A percentile compares a stretch with the other conserved stretches of the same genome.
phyloP scores from a whole-genome alignment of 2,329 filamentous ascomycete species.

The Aureobasidium vineae region DNA sequence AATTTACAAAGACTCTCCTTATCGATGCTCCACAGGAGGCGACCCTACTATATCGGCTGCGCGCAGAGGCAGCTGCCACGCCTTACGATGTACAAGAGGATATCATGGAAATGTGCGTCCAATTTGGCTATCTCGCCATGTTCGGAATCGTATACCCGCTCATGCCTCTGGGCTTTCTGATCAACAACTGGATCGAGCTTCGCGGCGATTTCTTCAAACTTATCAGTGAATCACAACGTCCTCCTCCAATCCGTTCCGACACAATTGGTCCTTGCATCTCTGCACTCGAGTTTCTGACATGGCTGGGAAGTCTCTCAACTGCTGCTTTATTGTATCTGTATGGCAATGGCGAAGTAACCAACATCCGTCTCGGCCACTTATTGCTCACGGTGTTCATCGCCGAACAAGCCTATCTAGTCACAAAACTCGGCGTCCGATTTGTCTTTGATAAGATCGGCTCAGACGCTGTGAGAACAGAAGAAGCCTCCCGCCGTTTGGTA shows the following conservation, averaged over 20 bases:
- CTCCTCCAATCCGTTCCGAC: slow-evolving; percentile 10
- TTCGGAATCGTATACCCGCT: slow-evolving; percentile 7
- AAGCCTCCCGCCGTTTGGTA: neutral
- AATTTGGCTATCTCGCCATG: slow-evolving; percentile 16
- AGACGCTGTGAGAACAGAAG: slow-evolving; percentile 8
- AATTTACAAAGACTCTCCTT: slow-evolving; percentile 5
- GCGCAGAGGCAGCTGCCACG: neutral
- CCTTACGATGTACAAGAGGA: slow-evolving; percentile 1
- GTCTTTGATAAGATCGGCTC: slow-evolving; percentile 16
- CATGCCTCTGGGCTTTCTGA: slow-evolving; percentile 10
- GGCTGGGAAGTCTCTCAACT: slow-evolving; percentile 3
- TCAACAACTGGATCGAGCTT: slow-evolving; percentile 20
- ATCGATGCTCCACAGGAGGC: slow-evolving; percentile 2
- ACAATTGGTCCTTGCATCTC: neutral
- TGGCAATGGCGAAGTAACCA: neutral
- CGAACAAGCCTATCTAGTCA: slow-evolving; percentile 8
- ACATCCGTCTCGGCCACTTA: neutral
- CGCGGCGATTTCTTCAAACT: slow-evolving; percentile 21
- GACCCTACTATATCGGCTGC: neutral
- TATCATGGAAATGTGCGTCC: slow-evolving; percentile 4
- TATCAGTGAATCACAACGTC: slow-evolving; percentile 6
- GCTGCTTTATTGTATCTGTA: slow-evolving; percentile 3
- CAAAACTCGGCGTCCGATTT: neutral
- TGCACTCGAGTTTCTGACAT: slow-evolving; percentile 9
- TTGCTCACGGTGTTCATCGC: neutral